Base-by-base conservation (phyloP, 2,329 filamentous ascomycete species). In the Rhytidhysteron rufulum region DNA sequence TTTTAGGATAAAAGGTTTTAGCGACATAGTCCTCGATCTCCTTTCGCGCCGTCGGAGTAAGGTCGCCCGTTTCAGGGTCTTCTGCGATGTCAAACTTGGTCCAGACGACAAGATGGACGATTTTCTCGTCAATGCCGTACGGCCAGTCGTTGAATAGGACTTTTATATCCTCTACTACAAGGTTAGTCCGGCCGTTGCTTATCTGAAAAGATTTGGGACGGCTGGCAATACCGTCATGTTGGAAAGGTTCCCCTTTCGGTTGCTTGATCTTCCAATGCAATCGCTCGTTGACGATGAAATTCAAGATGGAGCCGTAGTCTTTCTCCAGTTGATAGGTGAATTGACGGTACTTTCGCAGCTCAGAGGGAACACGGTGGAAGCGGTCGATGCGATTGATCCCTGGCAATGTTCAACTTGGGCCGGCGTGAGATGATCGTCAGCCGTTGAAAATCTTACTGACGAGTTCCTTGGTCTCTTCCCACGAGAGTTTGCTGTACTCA, bases 71-170 rank as follows among this genome's bases (percentile, higher is more conserved):
- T 15, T 68, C 70, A 0, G 79, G 64, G 53, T 93, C 83, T 42
- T 89, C 85, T 39, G 81, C 75, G 18, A 96, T 71, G 34, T 78
- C 74, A 57, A 95, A 95, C 65, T 95, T 95, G 34, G 86, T 93
- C 91, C 91, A 97, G 10, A 95, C 81, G 4, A 95, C 87, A 3
- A 96, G 72, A 61, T 96, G 91, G 13, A 87, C 78, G 48, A 95
- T 90, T 37, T 78, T 74, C 34, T 71, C 59, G 53, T 93, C 88
- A 39, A 96, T 74, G 0, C 88, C 89, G 57, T 96, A 97, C 1
- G 91, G 91, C 87, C 89, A 96, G 73, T 97, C 90, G 59, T 97
- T 97, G 67, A 78, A 80, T 30, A 95, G 65, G 34, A 95, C 82
- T 63, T 82, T 88, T 54, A 83, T 68, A 56, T 93, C 85, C 34